phyloP scores from a whole-genome alignment of 164 flowering plant genomes.

The Nymphaea colorata region DNA sequence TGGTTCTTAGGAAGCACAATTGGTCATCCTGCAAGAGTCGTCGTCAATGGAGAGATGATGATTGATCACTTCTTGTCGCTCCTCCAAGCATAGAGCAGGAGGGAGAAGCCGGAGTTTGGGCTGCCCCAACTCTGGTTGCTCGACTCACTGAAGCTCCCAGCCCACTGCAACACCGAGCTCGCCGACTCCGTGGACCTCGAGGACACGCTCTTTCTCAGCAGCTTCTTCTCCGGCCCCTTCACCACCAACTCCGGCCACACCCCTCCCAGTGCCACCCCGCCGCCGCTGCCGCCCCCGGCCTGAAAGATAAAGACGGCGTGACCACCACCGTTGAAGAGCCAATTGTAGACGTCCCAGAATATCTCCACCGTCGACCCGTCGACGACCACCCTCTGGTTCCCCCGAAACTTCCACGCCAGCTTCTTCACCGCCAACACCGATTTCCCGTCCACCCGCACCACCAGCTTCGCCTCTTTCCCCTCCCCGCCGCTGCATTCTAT shows the following conservation, averaged over 20 bases:
- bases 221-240: slow-evolving; percentile 44
- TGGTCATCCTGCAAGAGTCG: too few species aligned
- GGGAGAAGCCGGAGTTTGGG: slow-evolving; percentile 32
- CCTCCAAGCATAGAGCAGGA: slow-evolving; percentile 63
- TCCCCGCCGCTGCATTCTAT: slow-evolving; percentile 44
- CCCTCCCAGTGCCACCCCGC: neutral
- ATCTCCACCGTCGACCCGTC: slow-evolving; percentile 46
- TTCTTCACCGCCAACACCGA: slow-evolving; percentile 39
- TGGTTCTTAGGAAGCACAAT: too few species aligned
- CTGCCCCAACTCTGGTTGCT: neutral
- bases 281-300: slow-evolving; percentile 43
- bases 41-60: neutral
- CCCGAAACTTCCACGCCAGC: slow-evolving; percentile 68
- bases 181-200: slow-evolving; percentile 44
- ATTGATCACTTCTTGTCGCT: slow-evolving; percentile 7
- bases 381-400: slow-evolving; percentile 43
- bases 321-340: slow-evolving; percentile 33
- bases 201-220: slow-evolving; percentile 46
- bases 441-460: slow-evolving; percentile 44
- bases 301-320: slow-evolving; percentile 59
- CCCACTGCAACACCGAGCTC: slow-evolving; percentile 71
- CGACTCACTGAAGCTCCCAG: slow-evolving; percentile 48
- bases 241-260: slow-evolving; percentile 55
- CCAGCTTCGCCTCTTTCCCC: slow-evolving; percentile 9
- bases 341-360: slow-evolving; percentile 70